Base-by-base conservation (phyloP, 169 alveolate genomes). In the Neospora caninum region DNA sequence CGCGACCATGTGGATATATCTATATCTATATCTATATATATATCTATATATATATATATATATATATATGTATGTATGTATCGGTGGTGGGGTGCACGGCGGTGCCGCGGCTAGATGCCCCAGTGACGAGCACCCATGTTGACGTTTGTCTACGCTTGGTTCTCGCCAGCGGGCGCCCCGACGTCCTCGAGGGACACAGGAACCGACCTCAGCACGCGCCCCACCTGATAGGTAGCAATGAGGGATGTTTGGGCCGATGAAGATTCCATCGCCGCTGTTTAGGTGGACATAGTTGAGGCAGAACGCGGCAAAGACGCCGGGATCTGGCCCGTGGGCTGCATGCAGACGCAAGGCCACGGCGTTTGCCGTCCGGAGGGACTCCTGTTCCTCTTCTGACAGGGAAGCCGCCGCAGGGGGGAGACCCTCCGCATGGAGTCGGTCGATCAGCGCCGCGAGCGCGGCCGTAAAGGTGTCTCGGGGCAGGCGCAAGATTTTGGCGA, bases 191-290 rank as follows among this genome's bases (percentile, higher is more conserved):
- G n/a, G n/a, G n/a, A n/a, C n/a, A n/a, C n/a, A n/a, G n/a, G n/a
- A n/a, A n/a, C n/a, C n/a, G 58, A 7, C 73, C 25, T 9, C 16
- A 64, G 4, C 31, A 6, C 73, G 31, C 16, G 73, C n/a, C 16
- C 1, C 41, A 92, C 95, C 95, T 16, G 36, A 78, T 16, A 98
- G 82, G 94, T 98, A 98, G n/a, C 99, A 97, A 96, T 98, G 99
- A 64, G 98, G 98, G 38, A 97, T 97, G 94, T 98, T 98, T 39
- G 99, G 97, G 36, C 94, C 96, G 69, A 98, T 96, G 83, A 97
- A 92, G 29, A 98, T 13, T 73, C 78, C 98, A 95, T 86, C 98
- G 97, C 96, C 96, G 39, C 53, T 53, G 13, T 67, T 69, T 29
- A 93, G 88, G 0, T 29, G 70, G 41, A 80, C 67, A n/a, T 45